Base-by-base conservation (phyloP, 139 green algal species). In the Micromonas commoda region DNA sequence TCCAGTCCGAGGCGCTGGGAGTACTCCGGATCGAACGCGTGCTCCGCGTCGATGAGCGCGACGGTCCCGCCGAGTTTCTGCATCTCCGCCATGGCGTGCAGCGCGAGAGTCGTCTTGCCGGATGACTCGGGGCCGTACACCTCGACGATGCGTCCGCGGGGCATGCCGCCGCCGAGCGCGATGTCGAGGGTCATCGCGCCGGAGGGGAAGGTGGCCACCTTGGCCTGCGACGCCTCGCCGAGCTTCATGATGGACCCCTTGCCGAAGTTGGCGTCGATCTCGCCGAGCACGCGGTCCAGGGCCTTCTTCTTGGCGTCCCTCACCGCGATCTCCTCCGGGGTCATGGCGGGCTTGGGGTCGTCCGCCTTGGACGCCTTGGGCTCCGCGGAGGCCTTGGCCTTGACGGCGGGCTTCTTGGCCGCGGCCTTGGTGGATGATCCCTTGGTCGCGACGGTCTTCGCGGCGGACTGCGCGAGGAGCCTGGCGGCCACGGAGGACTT, bases 61-160 rank as follows among this genome's bases (percentile, higher is more conserved):
- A 85, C 88, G 23, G 68, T 88, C 23, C 87, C 91, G 28, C 89
- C 89, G 19, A 60, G 26, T 38, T 83, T 86, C 63, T 87, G 83
- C 64, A 81, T 86, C 77, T 96, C 91, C 6, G 94, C 95, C 23
- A 97, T 93, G 3, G 90, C 92, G 81, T 97, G 91, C 82, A 99
- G 82, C 1, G 95, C 95, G 73, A 99, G 80, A 0, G 95, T 97
- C 1, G 93, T 98, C 86, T 99, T 99, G 64, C 95, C 95, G 61
- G 84, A 90, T 54, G 79, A 87, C 85, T 99, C 95, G 24, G 93
- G 93, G 4, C 94, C 94, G 83, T 91, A 97, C 20, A 97, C 87
- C 89, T 96, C 87, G 13, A 82, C 64, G 31, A 87, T 77, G 29
- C 82, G 73, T 21, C 94, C 57, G 85, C 89, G 13, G 92, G 93